Evolutionary conservation across 164 flowering plant species (phyloP).

Genomic region (Umbilicus rupestris): DNA sequence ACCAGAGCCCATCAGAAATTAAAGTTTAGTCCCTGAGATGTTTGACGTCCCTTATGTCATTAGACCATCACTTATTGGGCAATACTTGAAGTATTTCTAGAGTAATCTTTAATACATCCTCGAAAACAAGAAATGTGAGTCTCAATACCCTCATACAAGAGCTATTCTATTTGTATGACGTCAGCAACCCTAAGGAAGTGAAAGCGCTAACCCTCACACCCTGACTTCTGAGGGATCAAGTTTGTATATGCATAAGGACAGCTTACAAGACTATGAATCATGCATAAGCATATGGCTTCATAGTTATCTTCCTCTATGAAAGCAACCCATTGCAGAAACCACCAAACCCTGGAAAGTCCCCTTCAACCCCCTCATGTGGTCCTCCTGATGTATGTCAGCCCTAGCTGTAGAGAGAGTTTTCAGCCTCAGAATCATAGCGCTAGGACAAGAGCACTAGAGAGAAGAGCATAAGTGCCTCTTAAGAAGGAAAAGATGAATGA

Average conservation of each 20-base stretch:
- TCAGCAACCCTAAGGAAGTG: too few relatives aligned
- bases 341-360: conserved; percentile 8
- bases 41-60: too few relatives aligned
- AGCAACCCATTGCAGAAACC: conserved; percentile 8
- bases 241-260: too few relatives aligned
- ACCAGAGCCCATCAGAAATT: too few relatives aligned
- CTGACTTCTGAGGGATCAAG: too few relatives aligned
- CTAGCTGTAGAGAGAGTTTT: conserved; percentile 5
- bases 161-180: not conserved
- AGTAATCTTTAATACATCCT: too few relatives aligned
- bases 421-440: conserved; percentile 2
- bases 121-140: too few relatives aligned
- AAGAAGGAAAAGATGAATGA: conserved; percentile 7
- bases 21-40: too few relatives aligned
- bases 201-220: too few relatives aligned
- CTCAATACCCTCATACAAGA: conserved; percentile 57
- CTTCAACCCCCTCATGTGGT: conserved; percentile 6
- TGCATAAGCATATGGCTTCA: not conserved
- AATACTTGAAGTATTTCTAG: too few relatives aligned
- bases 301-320: conserved; percentile 2
- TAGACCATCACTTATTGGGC: too few relatives aligned
- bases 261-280: too few relatives aligned
- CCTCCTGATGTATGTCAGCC: conserved; percentile 9
- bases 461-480: not conserved
- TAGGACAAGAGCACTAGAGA: conserved; percentile 7